Evolutionary conservation across 192 early-diverging fungal genomes (phyloP), one percentile per base, ranked within the genome.

Genomic region (Rhizoclosmatium globosum): DNA sequence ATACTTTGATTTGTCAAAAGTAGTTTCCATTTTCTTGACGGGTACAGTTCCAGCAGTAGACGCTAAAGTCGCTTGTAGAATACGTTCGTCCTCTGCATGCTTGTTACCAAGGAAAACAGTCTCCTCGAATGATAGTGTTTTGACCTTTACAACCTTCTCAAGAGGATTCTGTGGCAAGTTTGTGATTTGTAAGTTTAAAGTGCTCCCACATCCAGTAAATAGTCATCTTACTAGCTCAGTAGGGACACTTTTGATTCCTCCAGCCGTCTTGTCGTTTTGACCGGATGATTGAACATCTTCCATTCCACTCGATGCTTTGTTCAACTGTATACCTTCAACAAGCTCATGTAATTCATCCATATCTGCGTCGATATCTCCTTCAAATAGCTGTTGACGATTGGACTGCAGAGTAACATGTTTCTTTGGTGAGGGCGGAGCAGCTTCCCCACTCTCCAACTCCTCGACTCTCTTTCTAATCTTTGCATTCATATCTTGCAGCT

Each of bases 1-100:
- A 7, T 62, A 62, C 60, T 62, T 62, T 19, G 60, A 21, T 23
- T 62, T 62, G 60, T 62, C 60, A 62, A 62, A 62, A 7, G 60
- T 62, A 4, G 23, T 23, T 9, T 62, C 60, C 9, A 62, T 21
- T 9, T 7, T 4, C 60, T 62, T 62, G 4, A 19, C 21, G 11
- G 60, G 6, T 7, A 62, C 23, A 7, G 21, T 23, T 62, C 60
- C 60, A 19, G 60, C 19, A 19, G 60, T 21, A 7, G 38, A 6
- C 21, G 21, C 4, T 21, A 62, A 39, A 7, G 15, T 31, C 60
- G 38, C 21, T 39, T 62, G 60, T 7, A 62, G 60, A 7, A 62
- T 9, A 7, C 60, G 60, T 21, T 9, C 60, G 21, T 62, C 60
- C 23, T 62, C 60, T 4, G 21, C 23, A 19, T 9, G 15, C 23